phyloP scores from a whole-genome alignment of 805 yeast genomes.

The Ogataea degrootiae region DNA sequence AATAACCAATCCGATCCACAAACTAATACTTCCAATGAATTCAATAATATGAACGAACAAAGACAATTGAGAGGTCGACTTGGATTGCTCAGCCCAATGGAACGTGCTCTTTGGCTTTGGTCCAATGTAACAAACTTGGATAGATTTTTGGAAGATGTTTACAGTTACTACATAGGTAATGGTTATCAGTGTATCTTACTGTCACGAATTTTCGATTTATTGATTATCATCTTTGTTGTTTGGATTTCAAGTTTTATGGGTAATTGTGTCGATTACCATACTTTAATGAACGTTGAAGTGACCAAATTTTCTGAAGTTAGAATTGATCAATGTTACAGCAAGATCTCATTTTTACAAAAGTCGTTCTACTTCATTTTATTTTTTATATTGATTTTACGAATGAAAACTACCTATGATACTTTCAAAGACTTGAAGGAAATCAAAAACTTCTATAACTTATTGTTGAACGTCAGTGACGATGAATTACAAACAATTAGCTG shows the following conservation, averaged over 20 bases:
- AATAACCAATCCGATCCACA: conserved; percentile 1
- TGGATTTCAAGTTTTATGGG: conserved; percentile 73
- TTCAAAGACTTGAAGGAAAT: conserved; percentile 67
- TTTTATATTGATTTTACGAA: conserved; percentile 46
- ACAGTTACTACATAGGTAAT: conserved; percentile 77
- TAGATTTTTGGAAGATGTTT: conserved; percentile 75
- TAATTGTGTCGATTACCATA: conserved; percentile 68
- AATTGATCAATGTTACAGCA: conserved; percentile 42
- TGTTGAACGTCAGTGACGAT: conserved; percentile 67
- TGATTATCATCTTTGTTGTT: conserved; percentile 75
- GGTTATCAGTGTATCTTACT: conserved; percentile 79
- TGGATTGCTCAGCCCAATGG: conserved; percentile 53
- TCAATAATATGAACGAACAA: conserved; percentile 13
- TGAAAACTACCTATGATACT: conserved; percentile 55
- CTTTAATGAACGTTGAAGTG: conserved; percentile 22
- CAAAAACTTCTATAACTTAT: conserved; percentile 65
- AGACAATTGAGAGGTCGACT: conserved; percentile 26
- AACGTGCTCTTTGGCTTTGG: conserved; percentile 92
- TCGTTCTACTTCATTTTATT: conserved; percentile 60
- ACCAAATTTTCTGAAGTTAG: conserved; percentile 41
- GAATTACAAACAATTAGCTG: conserved; percentile 92
- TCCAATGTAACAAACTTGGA: conserved; percentile 93
- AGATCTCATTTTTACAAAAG: conserved; percentile 45
- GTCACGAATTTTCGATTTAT: conserved; percentile 58
- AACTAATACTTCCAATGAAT: not conserved